These are phyloP conservation scores for Vitis rotundifolia DNA, from an alignment of 164 flowering plant species.

Conservation along the genomic window DNA sequence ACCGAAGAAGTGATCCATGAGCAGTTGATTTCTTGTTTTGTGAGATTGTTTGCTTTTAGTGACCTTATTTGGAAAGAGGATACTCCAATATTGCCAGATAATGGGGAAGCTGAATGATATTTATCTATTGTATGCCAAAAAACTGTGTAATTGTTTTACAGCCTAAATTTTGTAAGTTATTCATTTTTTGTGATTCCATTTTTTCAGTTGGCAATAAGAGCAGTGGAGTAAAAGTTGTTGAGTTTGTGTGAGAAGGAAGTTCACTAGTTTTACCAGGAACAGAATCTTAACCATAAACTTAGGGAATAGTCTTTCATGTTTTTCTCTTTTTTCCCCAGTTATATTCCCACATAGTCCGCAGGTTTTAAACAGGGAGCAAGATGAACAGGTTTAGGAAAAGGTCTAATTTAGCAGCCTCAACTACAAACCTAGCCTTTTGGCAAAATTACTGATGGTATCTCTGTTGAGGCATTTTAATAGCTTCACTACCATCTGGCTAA, in stretches of 20 bases:
- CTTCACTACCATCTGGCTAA: no score
- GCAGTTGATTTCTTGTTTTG: conserved; percentile 79
- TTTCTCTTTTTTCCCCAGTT: no score
- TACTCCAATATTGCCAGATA: conserved; percentile 15
- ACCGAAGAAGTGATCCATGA: conserved; percentile 72
- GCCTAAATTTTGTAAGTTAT: conserved; percentile 1
- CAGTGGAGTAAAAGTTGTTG: not conserved
- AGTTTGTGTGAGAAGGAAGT: not conserved
- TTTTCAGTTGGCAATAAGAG: not conserved
- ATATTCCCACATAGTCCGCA: no score
- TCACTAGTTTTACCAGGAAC: no score
- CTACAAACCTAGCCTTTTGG: no score
- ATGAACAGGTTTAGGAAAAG: no score
- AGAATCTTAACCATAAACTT: no score
- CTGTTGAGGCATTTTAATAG: no score
- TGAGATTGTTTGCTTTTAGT: conserved; percentile 46
- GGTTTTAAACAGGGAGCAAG: no score
- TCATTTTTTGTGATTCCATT: not conserved
- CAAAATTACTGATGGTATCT: no score
- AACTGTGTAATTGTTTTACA: not conserved
- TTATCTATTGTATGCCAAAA: not conserved
- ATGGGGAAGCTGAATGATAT: conserved; percentile 12
- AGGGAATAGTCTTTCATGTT: no score
- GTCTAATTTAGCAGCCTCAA: no score
- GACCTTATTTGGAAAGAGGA: conserved; percentile 47